Percentiles rank a stretch among this genome's conserved stretches.
These are phyloP conservation scores for Lanzia echinophila DNA, from an alignment of 2,329 filamentous ascomycete genomes.

Conservation along the genomic window DNA sequence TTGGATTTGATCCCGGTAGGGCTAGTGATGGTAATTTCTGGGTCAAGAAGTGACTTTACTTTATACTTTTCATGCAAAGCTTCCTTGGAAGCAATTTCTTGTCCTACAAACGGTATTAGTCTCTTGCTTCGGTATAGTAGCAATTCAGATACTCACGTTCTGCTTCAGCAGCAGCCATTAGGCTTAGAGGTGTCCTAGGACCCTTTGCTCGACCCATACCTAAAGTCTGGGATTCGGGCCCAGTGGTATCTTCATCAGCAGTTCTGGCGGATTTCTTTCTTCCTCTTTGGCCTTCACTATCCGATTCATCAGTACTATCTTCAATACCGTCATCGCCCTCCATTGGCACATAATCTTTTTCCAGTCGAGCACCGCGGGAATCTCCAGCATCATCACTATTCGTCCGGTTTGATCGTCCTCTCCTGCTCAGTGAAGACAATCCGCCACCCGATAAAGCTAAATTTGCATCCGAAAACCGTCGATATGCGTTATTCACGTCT, in stretches of 20 bases:
- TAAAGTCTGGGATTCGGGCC: conserved; percentile 30
- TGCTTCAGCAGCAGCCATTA: conserved; percentile 70
- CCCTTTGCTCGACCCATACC: conserved; percentile 32
- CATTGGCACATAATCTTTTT: conserved; percentile 25
- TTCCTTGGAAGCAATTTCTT: conserved; percentile 18
- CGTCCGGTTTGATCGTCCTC: conserved; percentile 19
- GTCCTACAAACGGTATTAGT: conserved; percentile 12
- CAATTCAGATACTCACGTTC: conserved; percentile 53
- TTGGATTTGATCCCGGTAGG: conserved; percentile 49
- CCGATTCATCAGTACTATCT: conserved; percentile 42
- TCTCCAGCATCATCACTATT: conserved; percentile 17
- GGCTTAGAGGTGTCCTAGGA: conserved; percentile 46
- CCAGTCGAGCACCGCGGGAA: conserved; percentile 17
- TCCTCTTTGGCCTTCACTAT: conserved; percentile 58
- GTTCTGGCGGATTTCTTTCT: conserved; percentile 44
- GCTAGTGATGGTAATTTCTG: conserved; percentile 57
- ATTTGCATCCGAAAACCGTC: conserved; percentile 64
- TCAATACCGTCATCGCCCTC: conserved; percentile 24
- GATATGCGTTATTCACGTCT: conserved; percentile 64
- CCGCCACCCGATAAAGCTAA: conserved; percentile 57
- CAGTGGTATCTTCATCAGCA: conserved; percentile 24
- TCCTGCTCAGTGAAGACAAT: conserved; percentile 41
- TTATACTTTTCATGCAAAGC: conserved; percentile 22
- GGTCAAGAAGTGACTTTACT: conserved; percentile 40
- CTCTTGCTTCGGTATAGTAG: neutral